Base-by-base conservation (phyloP, 2,329 filamentous ascomycete species). In the Phoma herbarum region DNA sequence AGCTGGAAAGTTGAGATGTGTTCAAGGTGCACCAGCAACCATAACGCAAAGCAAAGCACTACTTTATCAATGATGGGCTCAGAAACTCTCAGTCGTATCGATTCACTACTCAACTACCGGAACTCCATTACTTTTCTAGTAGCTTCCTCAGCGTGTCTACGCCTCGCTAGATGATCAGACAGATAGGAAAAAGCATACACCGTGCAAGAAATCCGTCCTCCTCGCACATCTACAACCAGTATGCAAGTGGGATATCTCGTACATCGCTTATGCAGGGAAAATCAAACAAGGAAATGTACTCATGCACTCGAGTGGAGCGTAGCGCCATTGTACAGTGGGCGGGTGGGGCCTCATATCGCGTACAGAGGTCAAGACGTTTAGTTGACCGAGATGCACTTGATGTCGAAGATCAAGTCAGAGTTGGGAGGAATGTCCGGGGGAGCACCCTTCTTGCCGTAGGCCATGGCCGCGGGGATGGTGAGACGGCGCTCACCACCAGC, bases 401-500 rank as follows among this genome's bases (percentile, higher is more conserved):
- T 78, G 78, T 99, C 96, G 78, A 99, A 99, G 77, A 90, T 86
- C 78, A 99, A 82, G 68, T 90, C 92, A 78, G 92, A 94, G 86
- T 98, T 97, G 71, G 85, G 86, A 23, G 95, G 95, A 71, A 99
- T 98, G 67, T 90, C 93, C 49, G 92, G 90, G 23, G 91, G 80
- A 62, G 85, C 83, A 39, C 68, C 68, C 82, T 91, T 90, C 81
- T 87, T 93, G 80, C 96, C 95, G 79, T 99, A 99, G 71, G 90
- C 96, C 59, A 94, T 87, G 72, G 90, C 83, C 46, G 95, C 84
- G 46, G 96, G 96, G 73, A 99, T 93, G 63, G 88, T 93, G 73
- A 99, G 85, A 69, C 95, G 90, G 73, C 95, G 92, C 85, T 99
- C 96, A 72, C 92, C 93, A 74, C 95, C 95, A 68, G 93, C 89